Percentiles rank a stretch among this genome's conserved stretches.
Conservation (phyloP, 1,284 basidiomycete genomes). For the Microbotryomycetes sp. region DNA sequence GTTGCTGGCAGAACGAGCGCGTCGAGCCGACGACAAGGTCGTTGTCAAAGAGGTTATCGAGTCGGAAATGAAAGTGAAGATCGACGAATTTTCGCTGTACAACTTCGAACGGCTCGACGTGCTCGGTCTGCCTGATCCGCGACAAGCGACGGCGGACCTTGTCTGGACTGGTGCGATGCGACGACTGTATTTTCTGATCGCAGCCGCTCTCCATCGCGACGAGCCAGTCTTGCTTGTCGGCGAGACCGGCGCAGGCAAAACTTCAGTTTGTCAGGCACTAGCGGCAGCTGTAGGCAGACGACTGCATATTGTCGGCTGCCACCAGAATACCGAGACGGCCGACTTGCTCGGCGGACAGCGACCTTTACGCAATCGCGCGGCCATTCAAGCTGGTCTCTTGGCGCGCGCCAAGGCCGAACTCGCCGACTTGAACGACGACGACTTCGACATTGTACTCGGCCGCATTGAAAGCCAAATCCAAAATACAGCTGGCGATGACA, state of each 20-base stretch:
- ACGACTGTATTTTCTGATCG: slow-evolving; percentile 75
- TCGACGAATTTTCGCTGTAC: slow-evolving; percentile 67
- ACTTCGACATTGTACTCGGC: not conserved
- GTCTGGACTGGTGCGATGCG: slow-evolving; percentile 94
- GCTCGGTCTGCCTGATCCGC: slow-evolving; percentile 53
- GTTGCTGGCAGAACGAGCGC: slow-evolving; percentile 86
- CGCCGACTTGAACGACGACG: not conserved
- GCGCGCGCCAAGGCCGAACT: slow-evolving; percentile 36
- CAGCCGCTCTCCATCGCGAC: slow-evolving; percentile 75
- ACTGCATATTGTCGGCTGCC: slow-evolving; percentile 81
- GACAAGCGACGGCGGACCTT: slow-evolving; percentile 46
- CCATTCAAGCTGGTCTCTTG: slow-evolving; percentile 42
- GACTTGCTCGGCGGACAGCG: slow-evolving; percentile 92
- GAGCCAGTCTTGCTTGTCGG: slow-evolving; percentile 97
- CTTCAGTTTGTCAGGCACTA: slow-evolving; percentile 88
- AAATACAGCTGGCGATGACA: not conserved
- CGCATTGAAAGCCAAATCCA: not conserved
- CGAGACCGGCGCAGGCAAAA: slow-evolving; percentile 96
- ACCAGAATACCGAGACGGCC: slow-evolving; percentile 99
- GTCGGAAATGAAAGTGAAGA: slow-evolving; percentile 75
- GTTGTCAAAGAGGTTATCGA: slow-evolving; percentile 92
- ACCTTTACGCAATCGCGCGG: slow-evolving; percentile 73
- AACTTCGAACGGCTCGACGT: slow-evolving; percentile 47
- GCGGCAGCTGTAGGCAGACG: slow-evolving; percentile 59
- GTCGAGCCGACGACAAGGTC: slow-evolving; percentile 73